Conservation (phyloP, 1,284 basidiomycete species). For the Moesziomyces sp. region DNA sequence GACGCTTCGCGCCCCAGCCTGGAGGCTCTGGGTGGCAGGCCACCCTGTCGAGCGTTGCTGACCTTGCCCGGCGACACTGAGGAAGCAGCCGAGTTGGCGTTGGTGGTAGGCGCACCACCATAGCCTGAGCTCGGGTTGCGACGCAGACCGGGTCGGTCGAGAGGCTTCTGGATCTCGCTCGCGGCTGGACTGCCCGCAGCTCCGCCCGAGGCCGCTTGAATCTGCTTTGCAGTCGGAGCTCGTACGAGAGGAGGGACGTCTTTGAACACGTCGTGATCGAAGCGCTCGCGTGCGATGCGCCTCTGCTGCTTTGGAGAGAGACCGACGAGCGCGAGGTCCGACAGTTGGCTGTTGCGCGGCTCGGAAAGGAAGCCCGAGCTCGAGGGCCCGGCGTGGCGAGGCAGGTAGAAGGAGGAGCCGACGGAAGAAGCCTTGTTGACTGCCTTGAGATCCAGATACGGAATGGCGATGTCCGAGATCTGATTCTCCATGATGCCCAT, state of each 20-base stretch:
- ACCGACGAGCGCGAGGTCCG: constrained; percentile 37
- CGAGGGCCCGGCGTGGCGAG: constrained; percentile 29
- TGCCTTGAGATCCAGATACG: constrained; percentile 58
- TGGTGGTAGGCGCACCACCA: constrained; percentile 13
- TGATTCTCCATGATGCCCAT: constrained; percentile 66
- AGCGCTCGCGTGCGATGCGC: constrained; percentile 54
- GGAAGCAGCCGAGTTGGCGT: constrained; percentile 32
- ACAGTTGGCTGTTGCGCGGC: constrained; percentile 32
- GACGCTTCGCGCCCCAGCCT: constrained; percentile 28
- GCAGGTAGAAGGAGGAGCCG: constrained; percentile 46
- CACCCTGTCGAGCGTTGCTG: constrained; percentile 1
- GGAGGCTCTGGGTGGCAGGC: constrained; percentile 15
- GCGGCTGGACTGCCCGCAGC: constrained; percentile 24
- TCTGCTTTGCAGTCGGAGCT: constrained; percentile 11
- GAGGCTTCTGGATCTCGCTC: constrained; percentile 26
- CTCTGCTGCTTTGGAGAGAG: constrained; percentile 44
- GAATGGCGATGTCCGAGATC: constrained; percentile 62
- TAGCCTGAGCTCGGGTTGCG: constrained; percentile 43
- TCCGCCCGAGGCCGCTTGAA: background rate
- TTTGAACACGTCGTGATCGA: constrained; percentile 59
- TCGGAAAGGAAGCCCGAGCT: constrained; percentile 44
- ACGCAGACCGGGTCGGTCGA: constrained; percentile 38
- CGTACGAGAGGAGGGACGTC: constrained; percentile 35
- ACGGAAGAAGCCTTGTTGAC: constrained; percentile 44
- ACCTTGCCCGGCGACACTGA: constrained; percentile 41